Percentiles rank a stretch among this genome's conserved stretches.
phyloP scores from a whole-genome alignment of 108 stramenopile species.

The Pseudonitzschia multiseries region DNA sequence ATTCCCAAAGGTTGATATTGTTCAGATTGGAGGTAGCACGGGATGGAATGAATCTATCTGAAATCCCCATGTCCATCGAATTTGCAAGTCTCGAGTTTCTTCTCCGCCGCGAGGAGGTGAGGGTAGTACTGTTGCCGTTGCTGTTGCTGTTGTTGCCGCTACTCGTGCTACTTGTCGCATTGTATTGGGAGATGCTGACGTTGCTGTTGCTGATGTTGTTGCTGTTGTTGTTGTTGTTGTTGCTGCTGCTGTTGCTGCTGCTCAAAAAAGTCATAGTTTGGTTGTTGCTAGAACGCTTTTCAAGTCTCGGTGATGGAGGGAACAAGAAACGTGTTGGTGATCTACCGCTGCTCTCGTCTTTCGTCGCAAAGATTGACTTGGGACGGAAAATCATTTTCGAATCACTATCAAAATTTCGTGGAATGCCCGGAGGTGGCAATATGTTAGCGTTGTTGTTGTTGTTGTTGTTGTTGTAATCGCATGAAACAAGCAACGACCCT shows the following conservation, averaged over 20 bases:
- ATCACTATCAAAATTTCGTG: conserved; percentile 19
- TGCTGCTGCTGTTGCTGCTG: neutral
- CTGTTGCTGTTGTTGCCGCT: conserved; percentile 1
- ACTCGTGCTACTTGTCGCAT: neutral
- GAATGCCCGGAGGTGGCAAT: conserved; percentile 39
- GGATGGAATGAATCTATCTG: conserved; percentile 85
- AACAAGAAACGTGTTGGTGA: conserved; percentile 9
- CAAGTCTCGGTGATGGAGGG: conserved; percentile 7
- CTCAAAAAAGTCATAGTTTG: neutral
- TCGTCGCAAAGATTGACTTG: conserved; percentile 33
- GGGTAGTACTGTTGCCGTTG: conserved; percentile 7
- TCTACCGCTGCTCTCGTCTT: neutral
- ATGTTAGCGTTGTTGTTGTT: conserved; percentile 9
- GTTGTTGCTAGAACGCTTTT: neutral
- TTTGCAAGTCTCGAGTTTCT: neutral
- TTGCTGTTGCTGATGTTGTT: too few relatives aligned
- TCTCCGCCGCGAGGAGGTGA: conserved; percentile 8
- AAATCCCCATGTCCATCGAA: conserved; percentile 29
- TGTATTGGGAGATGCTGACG: neutral
- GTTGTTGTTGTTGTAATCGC: too few relatives aligned
- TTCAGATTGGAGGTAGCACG: conserved; percentile 63
- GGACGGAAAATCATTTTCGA: conserved; percentile 44
- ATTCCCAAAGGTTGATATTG: conserved; percentile 49
- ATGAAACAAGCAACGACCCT: neutral
- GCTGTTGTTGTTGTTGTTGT: conserved; percentile 10